phyloP scores from a whole-genome alignment of 83 land plant species.

The Diphasiastrum complanatum region DNA sequence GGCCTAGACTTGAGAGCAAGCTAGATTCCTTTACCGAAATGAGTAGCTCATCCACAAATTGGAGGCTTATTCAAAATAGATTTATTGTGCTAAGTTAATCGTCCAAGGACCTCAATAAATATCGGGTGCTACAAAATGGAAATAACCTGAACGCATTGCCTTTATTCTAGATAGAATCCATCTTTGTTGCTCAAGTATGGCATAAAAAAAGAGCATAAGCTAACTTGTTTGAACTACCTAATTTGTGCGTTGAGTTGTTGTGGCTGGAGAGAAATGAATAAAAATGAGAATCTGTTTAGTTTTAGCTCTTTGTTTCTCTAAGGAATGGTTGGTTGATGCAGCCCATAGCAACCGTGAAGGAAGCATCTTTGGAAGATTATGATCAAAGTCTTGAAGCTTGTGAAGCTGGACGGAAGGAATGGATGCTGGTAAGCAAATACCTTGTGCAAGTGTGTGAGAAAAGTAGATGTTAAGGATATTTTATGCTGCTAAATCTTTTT shows the following conservation, averaged over 20 bases:
- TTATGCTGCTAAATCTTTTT: neutral
- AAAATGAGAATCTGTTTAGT: neutral
- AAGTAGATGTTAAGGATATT: neutral
- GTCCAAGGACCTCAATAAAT: too few species aligned
- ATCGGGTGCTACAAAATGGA: too few species aligned
- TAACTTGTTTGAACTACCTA: neutral
- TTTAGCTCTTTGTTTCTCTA: neutral
- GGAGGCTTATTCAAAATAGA: too few species aligned
- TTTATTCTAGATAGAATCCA: neutral
- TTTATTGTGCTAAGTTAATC: too few species aligned
- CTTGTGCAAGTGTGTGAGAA: neutral
- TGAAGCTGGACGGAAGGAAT: constrained; percentile 51
- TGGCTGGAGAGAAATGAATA: neutral
- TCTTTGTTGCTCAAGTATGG: neutral
- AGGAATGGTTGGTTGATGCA: constrained; percentile 20
- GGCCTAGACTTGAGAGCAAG: too few species aligned
- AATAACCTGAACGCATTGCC: too few species aligned
- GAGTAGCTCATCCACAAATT: too few species aligned
- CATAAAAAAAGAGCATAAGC: neutral
- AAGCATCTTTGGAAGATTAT: constrained; percentile 76
- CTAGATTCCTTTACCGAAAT: too few species aligned
- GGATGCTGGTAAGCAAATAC: constrained; percentile 63
- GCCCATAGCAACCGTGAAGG: constrained; percentile 72
- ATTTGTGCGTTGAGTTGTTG: neutral
- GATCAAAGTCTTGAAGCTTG: constrained; percentile 69